Evolutionary conservation across 257 asterid genomes (phyloP), one percentile per base, ranked within the genome.

Genomic region (Scutellaria minor): DNA sequence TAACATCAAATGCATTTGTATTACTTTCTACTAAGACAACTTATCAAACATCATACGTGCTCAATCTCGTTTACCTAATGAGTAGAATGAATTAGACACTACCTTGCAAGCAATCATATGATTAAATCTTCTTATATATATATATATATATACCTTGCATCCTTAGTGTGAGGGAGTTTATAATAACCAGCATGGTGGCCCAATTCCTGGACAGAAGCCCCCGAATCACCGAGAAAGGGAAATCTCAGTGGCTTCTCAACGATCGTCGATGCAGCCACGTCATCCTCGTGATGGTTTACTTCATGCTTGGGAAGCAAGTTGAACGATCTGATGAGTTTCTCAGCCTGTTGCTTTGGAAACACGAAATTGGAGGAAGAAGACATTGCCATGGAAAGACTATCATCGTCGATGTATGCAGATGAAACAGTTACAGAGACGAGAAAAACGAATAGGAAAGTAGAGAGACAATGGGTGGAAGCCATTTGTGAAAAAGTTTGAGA

Each of bases 121-220:
- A 50, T 12, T 11, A 50, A 61, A 52, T 52, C 63, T 63, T 31
- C 44, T 51, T 44, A 39, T 18, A 18, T 18, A 18, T 18, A n/a
- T n/a, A n/a, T n/a, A n/a, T 12, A 51, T 15, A 44, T 41, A 70
- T 80, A 87, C 98, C 94, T 92, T 37, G 98, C 97, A 50, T 77
- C 83, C 64, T 78, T 76, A 27, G 89, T 67, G 74, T 90, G 87
- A 15, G 85, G 83, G 40, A 92, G 90, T 46, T 68, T 80, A 64
- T 81, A 88, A 64, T 90, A 92, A 50, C 98, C 97, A 57, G 98
- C 96, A 81, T 85, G 94, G 78, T 92, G 98, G 41, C 90, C 93
- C 71, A 87, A 80, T 11, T 92, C 89, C 66, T 69, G 74, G 1
- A 81, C 80, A 50, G 84, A 74, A 6, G 85, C 47, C 46, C 71